These are phyloP conservation scores for Ophiocordyceps camponoti-floridani DNA, from an alignment of 2,329 filamentous ascomycete species.

Conservation along the genomic window DNA sequence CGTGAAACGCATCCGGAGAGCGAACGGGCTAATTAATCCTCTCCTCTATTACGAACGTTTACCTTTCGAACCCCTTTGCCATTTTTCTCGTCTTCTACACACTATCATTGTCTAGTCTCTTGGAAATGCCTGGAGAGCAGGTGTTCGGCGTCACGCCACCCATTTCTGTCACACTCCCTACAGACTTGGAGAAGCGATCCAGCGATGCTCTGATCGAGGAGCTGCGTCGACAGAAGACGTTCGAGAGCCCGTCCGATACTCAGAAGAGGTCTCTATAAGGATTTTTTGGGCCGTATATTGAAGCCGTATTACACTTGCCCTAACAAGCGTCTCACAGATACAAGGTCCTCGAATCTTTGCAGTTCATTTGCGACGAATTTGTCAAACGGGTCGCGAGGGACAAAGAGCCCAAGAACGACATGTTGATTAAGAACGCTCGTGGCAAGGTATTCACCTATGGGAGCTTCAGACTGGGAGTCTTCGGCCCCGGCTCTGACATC, in stretches of 20 bases:
- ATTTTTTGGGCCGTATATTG: not conserved
- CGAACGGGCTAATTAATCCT: not conserved
- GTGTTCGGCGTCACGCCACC: constrained; percentile 59
- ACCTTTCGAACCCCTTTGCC: not conserved
- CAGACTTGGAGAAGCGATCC: constrained; percentile 54
- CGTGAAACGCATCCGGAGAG: not conserved
- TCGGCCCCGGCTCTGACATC: constrained; percentile 91
- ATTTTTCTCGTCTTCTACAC: too few relatives aligned
- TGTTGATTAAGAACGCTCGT: constrained; percentile 65
- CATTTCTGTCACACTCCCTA: constrained; percentile 63
- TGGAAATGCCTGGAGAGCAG: constrained; percentile 18
- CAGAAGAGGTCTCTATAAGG: constrained; percentile 47
- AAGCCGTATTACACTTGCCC: not conserved
- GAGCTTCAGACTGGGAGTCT: constrained; percentile 87
- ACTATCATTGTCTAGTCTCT: not conserved
- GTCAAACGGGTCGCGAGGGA: constrained; percentile 62
- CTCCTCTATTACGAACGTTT: not conserved
- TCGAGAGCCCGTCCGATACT: constrained; percentile 69
- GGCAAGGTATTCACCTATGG: constrained; percentile 94
- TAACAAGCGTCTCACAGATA: constrained; percentile 26
- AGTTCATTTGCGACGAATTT: constrained; percentile 70
- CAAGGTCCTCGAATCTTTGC: constrained; percentile 57
- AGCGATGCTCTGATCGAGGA: constrained; percentile 71
- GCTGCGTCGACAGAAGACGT: constrained; percentile 77
- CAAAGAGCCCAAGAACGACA: constrained; percentile 54